Base-by-base conservation (phyloP, 129 eudicot species). In the Sambucus nigra region DNA sequence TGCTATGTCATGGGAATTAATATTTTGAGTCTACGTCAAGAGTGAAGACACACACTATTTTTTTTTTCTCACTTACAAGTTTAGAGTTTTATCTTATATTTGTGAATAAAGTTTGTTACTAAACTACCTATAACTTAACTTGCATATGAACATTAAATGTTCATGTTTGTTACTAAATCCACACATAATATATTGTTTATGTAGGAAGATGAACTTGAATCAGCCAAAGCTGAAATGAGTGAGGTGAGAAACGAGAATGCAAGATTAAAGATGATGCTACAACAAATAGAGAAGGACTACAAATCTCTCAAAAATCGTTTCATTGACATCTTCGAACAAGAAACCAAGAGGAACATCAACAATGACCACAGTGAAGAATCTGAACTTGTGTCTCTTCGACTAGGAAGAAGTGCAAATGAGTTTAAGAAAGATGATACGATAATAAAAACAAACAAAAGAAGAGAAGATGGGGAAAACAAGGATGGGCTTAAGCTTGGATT, bases 231-330 rank as follows among this genome's bases (percentile, higher is more conserved):
- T 2, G 62, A 69, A 61, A 60, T 77, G 73, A 59, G 17, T 0
- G 67, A 70, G 55, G 69, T 77, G 17, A 73, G 60, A 60, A 76
- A 72, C 57, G 84, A 78, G 55, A 78, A 78, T 56, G 53, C 50
- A 53, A 73, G 76, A 35, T 47, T 78, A 29, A 78, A 78, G 66
- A 56, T 25, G 57, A 50, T 61, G 20, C 46, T 78, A 23, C 64
- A 78, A 21, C 57, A 66, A 57, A 68, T 78, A 24, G 85, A 78
- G 58, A 65, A 64, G 25, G 80, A 78, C 33, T 73, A 78, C 53
- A 65, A 49, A 39, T 41, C 63, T 39, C 80, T 78, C 15, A 74
- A 73, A 47, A 65, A 15, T 71, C 57, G 65, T 15, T 56, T 69
- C 25, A 12, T 32, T 7, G 71, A 61, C 7, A 55, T 53, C 24